Evolutionary conservation across 306 rosid species (phyloP), one percentile per base, ranked within the genome.

Genomic region (Hippophae tibetana): DNA sequence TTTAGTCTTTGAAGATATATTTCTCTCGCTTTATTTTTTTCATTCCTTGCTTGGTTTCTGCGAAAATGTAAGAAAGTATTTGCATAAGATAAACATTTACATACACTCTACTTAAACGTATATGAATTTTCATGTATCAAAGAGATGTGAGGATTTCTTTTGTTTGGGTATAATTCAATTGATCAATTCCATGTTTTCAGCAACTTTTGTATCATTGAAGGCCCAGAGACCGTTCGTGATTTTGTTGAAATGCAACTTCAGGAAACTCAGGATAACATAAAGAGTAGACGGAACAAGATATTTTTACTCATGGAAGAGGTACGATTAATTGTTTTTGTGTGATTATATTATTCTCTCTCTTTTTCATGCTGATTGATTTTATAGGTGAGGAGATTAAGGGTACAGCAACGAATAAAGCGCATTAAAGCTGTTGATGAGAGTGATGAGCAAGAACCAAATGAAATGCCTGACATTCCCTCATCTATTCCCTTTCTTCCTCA

Each of bases 271-370:
- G 94, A 87, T 60, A 90, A 85, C 63, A 87, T 90, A 25, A 79
- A 76, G 75, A 90, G 98, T 47, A 63, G 98, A 75, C 84, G 98
- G 69, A 85, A 81, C 49, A 90, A 87, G 64, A 87, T 90, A 52
- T 90, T 90, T 71, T 92, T 87, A 62, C 95, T 90, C 13, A 90
- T 90, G 98, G 98, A 90, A 69, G 98, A 90, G 98, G 98, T 47
- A 53, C 9, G 8, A 0, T 1, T 4, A 25, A 8, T 11, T 9
- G 40, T 14, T 7, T 9, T 10, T 56, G 7, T 26, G 25, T 42
- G 27, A 5, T 27, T 42, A 43, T 26, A 9, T 48, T 10, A 47
- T 25, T 64, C 48, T 52, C 13, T 13, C 7, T 2, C 23, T 49
- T 49, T 49, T 12, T 26, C 45, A 60, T 10, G 44, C 43, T 46